Conservation (phyloP, 2,329 filamentous ascomycete genomes). For the Sclerotinia nivalis region DNA sequence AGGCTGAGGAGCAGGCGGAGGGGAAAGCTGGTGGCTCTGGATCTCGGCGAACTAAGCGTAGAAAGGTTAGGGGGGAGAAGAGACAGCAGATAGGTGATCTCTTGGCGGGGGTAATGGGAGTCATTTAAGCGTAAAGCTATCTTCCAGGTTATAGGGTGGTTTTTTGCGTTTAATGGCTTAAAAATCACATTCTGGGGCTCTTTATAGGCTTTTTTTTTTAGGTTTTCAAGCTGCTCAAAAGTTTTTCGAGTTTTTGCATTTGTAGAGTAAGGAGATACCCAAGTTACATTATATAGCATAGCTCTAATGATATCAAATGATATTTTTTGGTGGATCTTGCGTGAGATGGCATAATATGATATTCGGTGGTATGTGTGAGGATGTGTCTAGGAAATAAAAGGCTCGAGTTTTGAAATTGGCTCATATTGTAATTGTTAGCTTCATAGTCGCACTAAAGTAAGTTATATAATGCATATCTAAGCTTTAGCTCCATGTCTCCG, state of each 20-base stretch:
- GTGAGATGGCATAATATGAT: background rate
- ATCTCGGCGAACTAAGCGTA: slow-evolving; percentile 3
- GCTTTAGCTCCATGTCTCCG: too few species aligned
- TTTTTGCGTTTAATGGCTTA: too few species aligned
- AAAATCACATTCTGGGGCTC: too few species aligned
- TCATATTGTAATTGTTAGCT: background rate
- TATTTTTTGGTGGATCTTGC: fast-evolving
- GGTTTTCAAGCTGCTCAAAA: background rate
- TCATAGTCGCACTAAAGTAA: too few species aligned
- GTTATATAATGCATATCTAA: too few species aligned
- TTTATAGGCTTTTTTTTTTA: background rate
- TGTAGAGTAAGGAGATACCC: background rate
- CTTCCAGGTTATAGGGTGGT: fast-evolving
- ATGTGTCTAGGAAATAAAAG: background rate
- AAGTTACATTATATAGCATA: background rate
- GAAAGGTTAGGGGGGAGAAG: background rate
- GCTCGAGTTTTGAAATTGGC: background rate
- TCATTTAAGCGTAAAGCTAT: background rate
- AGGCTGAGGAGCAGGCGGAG: background rate
- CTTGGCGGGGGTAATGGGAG: background rate
- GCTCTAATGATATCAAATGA: background rate
- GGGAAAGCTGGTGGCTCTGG: background rate
- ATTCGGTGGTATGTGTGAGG: background rate
- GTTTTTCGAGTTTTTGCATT: background rate
- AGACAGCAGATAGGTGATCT: slow-evolving; percentile 2